These are phyloP conservation scores for Yarrowia bubula DNA, from an alignment of 805 yeast genomes.

Conservation along the genomic window DNA sequence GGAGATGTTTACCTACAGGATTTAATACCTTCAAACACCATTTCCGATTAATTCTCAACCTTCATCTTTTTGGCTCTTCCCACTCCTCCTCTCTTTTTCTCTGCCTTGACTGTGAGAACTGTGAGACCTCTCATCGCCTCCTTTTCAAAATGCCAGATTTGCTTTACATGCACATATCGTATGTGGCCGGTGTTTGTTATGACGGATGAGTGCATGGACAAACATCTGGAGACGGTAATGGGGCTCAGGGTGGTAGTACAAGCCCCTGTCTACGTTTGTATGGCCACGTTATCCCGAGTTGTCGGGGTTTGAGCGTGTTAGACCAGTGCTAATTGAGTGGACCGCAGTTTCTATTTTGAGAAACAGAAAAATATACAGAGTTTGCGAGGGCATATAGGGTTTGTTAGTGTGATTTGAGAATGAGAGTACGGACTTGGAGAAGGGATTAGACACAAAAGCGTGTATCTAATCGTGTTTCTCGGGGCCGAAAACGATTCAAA, in stretches of 20 bases:
- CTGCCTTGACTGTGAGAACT: too few species aligned
- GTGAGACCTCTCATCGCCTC: not conserved
- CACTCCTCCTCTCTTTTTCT: not conserved
- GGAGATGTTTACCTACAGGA: not conserved
- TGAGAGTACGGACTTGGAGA: not conserved
- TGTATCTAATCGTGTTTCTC: too few species aligned
- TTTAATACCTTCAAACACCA: not conserved
- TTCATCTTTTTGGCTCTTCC: not conserved
- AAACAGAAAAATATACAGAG: conserved; percentile 1
- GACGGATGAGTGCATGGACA: conserved; percentile 2
- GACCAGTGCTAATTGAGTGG: not conserved
- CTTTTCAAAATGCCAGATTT: conserved; percentile 2
- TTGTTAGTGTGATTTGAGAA: not conserved
- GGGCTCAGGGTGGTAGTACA: too few species aligned
- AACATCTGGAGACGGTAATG: not conserved
- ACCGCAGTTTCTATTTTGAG: conserved; percentile 14
- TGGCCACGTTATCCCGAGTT: not conserved
- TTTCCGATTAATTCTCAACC: not conserved
- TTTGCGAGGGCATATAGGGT: not conserved
- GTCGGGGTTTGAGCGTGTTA: not conserved
- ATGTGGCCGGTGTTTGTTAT: not conserved
- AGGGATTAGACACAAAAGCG: too few species aligned
- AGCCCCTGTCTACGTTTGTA: too few species aligned
- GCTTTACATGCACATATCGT: conserved; percentile 8
- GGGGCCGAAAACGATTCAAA: too few species aligned